phyloP scores from a whole-genome alignment of 2,329 filamentous ascomycete genomes.

The Claviceps paspali region DNA sequence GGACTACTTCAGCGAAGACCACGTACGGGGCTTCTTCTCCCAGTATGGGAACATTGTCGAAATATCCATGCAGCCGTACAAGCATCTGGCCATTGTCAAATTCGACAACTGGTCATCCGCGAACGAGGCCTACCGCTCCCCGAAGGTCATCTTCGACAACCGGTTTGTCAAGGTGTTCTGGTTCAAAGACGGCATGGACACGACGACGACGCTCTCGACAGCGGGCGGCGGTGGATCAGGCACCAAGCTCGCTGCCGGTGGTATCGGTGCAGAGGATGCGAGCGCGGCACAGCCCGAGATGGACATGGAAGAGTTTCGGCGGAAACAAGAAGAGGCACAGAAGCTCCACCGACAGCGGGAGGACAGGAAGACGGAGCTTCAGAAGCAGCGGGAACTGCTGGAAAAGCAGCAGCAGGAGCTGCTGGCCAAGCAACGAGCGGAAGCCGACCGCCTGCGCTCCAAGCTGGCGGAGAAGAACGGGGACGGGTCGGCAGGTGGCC shows the following conservation, averaged over 20 bases:
- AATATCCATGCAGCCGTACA: slow-evolving; percentile 50
- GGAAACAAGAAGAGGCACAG: slow-evolving; percentile 58
- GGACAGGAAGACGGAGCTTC: slow-evolving; percentile 46
- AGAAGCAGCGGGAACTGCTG: slow-evolving; percentile 45
- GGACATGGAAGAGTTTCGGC: slow-evolving; percentile 54
- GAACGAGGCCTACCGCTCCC: slow-evolving; percentile 56
- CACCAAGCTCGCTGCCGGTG: no score
- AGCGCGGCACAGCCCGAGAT: slow-evolving; percentile 29
- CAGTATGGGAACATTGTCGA: slow-evolving; percentile 54
- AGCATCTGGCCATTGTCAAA: slow-evolving; percentile 53
- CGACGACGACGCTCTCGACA: slow-evolving; percentile 20
- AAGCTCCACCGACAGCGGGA: slow-evolving; percentile 50
- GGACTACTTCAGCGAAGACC: slow-evolving; percentile 49
- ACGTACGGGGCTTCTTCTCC: slow-evolving; percentile 53
- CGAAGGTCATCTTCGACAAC: slow-evolving; percentile 72
- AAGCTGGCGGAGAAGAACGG: slow-evolving; percentile 25
- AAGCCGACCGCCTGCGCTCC: slow-evolving; percentile 49
- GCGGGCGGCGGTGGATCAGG: no score
- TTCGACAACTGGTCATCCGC: slow-evolving; percentile 52
- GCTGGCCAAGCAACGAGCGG: slow-evolving; percentile 46
- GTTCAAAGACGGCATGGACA: slow-evolving; percentile 32
- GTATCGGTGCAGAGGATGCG: no score
- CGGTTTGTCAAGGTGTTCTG: slow-evolving; percentile 76
- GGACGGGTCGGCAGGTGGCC: slow-evolving; percentile 8
- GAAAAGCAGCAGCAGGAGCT: slow-evolving; percentile 49